Conservation (phyloP, 176 grass and related monocot species). For the Pharus latifolius region DNA sequence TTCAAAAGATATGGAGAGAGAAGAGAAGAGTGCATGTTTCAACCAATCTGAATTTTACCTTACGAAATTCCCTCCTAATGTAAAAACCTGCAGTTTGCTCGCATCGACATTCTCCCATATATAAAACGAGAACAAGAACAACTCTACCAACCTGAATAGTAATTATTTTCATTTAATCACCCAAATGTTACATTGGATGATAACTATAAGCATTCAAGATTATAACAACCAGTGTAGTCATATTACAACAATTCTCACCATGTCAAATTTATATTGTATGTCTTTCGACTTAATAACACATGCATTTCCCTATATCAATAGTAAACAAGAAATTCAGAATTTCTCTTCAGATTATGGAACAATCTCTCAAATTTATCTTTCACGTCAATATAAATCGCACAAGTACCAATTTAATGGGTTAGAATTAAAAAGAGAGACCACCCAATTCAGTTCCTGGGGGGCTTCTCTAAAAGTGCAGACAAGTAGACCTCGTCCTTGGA, state of each 20-base stretch:
- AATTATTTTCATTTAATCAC: background rate
- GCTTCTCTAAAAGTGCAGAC: slow-evolving; percentile 85
- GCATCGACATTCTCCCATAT: too few relatives aligned
- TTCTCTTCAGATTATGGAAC: background rate
- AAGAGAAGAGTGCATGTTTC: too few relatives aligned
- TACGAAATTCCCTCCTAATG: too few relatives aligned
- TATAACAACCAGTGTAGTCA: background rate
- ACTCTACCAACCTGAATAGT: too few relatives aligned
- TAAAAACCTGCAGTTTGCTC: too few relatives aligned
- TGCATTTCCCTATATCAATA: background rate
- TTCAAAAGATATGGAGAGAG: too few relatives aligned
- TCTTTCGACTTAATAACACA: background rate
- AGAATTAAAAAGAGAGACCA: too few relatives aligned
- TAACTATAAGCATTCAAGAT: too few relatives aligned
- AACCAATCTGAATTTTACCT: too few relatives aligned
- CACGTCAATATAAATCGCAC: slow-evolving; percentile 2
- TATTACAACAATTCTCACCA: background rate
- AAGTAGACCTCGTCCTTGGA: slow-evolving; percentile 87
- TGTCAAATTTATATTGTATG: background rate
- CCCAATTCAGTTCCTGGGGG: too few relatives aligned
- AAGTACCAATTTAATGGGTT: too few relatives aligned
- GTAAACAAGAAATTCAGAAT: background rate
- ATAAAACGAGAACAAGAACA: too few relatives aligned
- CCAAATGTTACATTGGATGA: background rate
- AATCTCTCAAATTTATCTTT: background rate